Base-by-base conservation (phyloP, 2,329 filamentous ascomycete species). In the Alternaria arbusti region DNA sequence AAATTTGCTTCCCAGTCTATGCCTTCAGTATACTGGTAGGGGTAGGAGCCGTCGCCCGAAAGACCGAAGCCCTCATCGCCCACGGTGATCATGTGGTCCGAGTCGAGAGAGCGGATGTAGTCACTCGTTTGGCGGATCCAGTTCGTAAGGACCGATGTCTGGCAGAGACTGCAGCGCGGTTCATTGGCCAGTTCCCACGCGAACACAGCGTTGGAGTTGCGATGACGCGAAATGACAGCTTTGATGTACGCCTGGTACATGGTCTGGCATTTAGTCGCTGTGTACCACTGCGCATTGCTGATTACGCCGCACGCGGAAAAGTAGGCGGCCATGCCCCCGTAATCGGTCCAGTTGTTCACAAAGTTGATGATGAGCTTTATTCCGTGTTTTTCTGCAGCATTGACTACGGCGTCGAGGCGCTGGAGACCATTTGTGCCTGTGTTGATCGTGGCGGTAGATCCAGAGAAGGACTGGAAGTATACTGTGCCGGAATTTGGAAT, bases 131-230 rank as follows among this genome's bases (percentile, higher is more conserved):
- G 78, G 44, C 82, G 79, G 17, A 88, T 88, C 90, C 89, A 91
- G 49, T 86, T 82, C 36, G 83, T 85, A 63, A 91, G 82, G 22
- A 89, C 83, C 8, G 84, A 82, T 5, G 86, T 85, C 44, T 81
- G 79, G 73, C 89, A 91, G 12, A 86, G 85, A 13, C 84, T 81
- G 79, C 89, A 91, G 63, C 89, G 83, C 15, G 89, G 86, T 78
- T 91, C 89, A 68, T 91, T 91, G 60, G 83, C 86, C 2, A 91
- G 80, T 70, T 91, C 89, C 89, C 89, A 91, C 0, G 88, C 87
- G 67, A 91, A 87, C 50, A 91, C 84, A 0, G 89, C 85, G 0
- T 86, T 79, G 0, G 87, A 89, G 64, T 83, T 80, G 49, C 81
- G 85, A 79, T 90, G 91, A 11, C 89, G 82, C 20, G 79, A 85